Base-by-base conservation (phyloP, 371 early-diverging fungal species). In the Dinochytrium kinnereticum region DNA sequence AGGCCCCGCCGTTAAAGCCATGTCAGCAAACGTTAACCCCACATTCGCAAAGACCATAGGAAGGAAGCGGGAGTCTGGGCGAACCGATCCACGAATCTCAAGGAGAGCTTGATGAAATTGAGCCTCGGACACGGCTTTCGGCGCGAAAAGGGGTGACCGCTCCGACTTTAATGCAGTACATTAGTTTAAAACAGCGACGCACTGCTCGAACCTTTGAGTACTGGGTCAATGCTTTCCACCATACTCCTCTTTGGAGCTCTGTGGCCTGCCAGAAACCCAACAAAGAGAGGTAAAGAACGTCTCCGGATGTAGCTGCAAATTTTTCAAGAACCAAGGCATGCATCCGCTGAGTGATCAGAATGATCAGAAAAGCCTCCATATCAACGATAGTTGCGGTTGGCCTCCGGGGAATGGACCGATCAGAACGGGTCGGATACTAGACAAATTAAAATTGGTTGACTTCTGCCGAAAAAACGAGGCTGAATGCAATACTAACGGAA, bases 361-460 rank as follows among this genome's bases (percentile, higher is more conserved):
- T 61, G 36, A 61, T 31, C 61, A 61, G 26, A 61, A 61, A 61
- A 10, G 61, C 61, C 61, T 61, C 61, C 61, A 61, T 61, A 37
- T 61, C 61, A 31, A 24, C 61, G 3, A 61, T 24, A 15, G 61
- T 61, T 15, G 61, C 34, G 34, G 61, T 37, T 2, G 37, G 61
- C 15, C 28, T 7, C 34, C 61, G 30, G 13, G 55, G 55, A 24
- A 53, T 24, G 26, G 55, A 26, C 26, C 55, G 13, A 53, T 53
- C 55, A 24, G 55, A 53, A 13, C 10, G 26, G 5, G 55, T 53
- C 5, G 55, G 26, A 53, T 53, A 53, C 49, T 44, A 21, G 49
- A 44, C 10, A 44, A 44, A 21, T 44, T 44, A 21, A 21, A 44
- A 44, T 44, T 21, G 10, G 10, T 21, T 13, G 49, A 13, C 21